Evolutionary conservation across 495 filamentous ascomycete species (phyloP), one percentile per base, ranked within the genome.

Genomic region (Aspergillus conjunctus): DNA sequence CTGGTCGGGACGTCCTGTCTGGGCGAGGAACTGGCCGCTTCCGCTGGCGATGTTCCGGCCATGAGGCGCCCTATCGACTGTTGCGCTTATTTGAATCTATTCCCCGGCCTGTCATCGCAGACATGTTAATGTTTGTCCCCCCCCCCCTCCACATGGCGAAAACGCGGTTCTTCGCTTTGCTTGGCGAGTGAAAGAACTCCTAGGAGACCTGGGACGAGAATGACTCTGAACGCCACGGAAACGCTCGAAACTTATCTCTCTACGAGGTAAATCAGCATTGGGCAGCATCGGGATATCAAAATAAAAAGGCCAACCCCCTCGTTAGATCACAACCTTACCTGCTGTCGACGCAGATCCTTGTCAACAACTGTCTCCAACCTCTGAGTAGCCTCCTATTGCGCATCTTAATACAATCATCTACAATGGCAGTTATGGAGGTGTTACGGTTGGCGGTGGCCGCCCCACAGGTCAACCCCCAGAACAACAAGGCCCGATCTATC

Each of bases 401-500:
- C 44, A 11, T 1, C 18, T 21, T 17, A 1, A 21, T 7, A 4
- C 20, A n/a, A n/a, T n/a, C n/a, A 21, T 6, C 44, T 1, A 31
- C 26, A 53, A 53, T 46, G 50, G 52, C 51, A 46, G 9, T 44
- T 17, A 64, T 64, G 58, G 58, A 56, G 0, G 67, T 69, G 20
- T 37, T 74, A 26, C 73, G 68, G 31, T 43, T 68, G 20, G 69
- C 77, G 14, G 68, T 73, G 37, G 50, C 60, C 26, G 66, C 77
- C 33, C 80, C 80, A 7, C 71, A 79, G 56, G 62, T 83, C 68
- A 93, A 95, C 68, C 91, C 91, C 0, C 76, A 86, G 70, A 95
- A 89, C 68, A 80, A 80, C n/a, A 95, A 95, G 69, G 93, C 93
- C 21, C 83, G 81, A 44, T 90, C 89, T 0, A 86, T 97, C 45